A percentile compares a stretch with the other conserved stretches of the same genome.
These are phyloP conservation scores for Xylaria digitata DNA, from an alignment of 2,329 filamentous ascomycete species.

Conservation along the genomic window DNA sequence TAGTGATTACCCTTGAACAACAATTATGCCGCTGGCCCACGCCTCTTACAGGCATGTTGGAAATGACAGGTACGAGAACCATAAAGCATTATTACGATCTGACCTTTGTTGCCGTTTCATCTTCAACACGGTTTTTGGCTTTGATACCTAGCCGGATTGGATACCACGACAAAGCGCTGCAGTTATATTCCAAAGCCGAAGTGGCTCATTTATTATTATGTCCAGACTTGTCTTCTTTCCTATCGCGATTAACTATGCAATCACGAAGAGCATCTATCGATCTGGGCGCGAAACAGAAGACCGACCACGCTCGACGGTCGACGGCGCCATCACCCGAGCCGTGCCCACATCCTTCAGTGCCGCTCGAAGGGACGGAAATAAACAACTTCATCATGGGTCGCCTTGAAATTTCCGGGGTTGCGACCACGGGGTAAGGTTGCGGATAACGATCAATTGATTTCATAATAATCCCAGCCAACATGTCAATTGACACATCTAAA, in stretches of 20 bases:
- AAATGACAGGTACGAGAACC: not conserved
- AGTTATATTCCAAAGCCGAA: slow-evolving; percentile 5
- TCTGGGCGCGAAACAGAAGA: slow-evolving; percentile 20
- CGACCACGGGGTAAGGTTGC: too few species aligned
- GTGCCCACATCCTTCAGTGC: slow-evolving; percentile 28
- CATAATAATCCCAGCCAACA: not conserved
- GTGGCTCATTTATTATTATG: not conserved
- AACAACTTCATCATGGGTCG: not conserved
- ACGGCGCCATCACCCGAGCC: slow-evolving; percentile 44
- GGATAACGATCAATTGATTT: not conserved
- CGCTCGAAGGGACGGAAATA: slow-evolving; percentile 17
- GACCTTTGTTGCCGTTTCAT: slow-evolving; percentile 18
- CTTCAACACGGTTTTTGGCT: slow-evolving; percentile 11
- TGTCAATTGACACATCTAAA: not conserved
- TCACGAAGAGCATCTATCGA: slow-evolving; percentile 2
- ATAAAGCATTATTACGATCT: slow-evolving; percentile 10
- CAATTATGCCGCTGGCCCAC: not conserved
- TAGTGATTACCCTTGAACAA: slow-evolving; percentile 36
- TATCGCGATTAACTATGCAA: slow-evolving; percentile 12
- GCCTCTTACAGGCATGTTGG: not conserved
- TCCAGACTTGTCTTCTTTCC: slow-evolving; percentile 12
- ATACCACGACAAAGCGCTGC: slow-evolving; percentile 20
- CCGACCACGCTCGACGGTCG: slow-evolving; percentile 39
- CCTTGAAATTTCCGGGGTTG: not conserved
- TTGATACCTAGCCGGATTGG: slow-evolving; percentile 21